phyloP scores from a whole-genome alignment of 1,284 basidiomycete genomes.

The Malassezia globosa region DNA sequence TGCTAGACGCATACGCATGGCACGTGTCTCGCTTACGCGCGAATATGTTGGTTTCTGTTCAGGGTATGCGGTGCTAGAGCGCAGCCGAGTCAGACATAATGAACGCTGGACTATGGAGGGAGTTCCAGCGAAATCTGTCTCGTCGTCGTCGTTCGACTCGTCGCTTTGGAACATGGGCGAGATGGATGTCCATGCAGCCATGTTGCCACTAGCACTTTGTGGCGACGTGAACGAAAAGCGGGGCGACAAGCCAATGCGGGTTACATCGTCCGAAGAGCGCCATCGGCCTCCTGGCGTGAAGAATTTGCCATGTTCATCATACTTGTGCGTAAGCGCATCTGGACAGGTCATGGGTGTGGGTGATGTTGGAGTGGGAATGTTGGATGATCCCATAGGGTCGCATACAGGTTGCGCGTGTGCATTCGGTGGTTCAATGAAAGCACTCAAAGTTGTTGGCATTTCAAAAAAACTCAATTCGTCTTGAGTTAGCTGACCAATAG shows the following conservation, averaged over 20 bases:
- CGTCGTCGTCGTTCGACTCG: not conserved
- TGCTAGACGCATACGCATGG: constrained; percentile 4
- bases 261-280: not conserved
- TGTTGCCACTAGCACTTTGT: not conserved
- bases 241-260: not conserved
- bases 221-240: not conserved
- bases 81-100: not conserved
- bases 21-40: not conserved
- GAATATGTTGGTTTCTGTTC: too few relatives aligned
- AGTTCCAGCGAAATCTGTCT: not conserved
- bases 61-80: not conserved
- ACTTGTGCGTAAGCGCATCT: constrained; percentile 4
- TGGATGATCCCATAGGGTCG: too few relatives aligned
- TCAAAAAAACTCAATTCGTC: constrained; percentile 16
- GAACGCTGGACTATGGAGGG: too few relatives aligned
- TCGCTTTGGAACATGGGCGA: too few relatives aligned
- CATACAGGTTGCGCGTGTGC: too few relatives aligned
- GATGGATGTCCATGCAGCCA: not conserved
- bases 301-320: constrained; percentile 17
- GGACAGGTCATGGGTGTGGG: not conserved
- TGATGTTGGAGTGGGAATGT: not conserved
- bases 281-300: not conserved
- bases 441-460: not conserved
- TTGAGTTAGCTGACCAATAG: constrained; percentile 16
- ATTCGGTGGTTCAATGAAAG: not conserved